Percentiles rank a stretch among this genome's conserved stretches.
phyloP scores from a whole-genome alignment of 495 filamentous ascomycete genomes.

The Talaromyces nanjingensis region DNA sequence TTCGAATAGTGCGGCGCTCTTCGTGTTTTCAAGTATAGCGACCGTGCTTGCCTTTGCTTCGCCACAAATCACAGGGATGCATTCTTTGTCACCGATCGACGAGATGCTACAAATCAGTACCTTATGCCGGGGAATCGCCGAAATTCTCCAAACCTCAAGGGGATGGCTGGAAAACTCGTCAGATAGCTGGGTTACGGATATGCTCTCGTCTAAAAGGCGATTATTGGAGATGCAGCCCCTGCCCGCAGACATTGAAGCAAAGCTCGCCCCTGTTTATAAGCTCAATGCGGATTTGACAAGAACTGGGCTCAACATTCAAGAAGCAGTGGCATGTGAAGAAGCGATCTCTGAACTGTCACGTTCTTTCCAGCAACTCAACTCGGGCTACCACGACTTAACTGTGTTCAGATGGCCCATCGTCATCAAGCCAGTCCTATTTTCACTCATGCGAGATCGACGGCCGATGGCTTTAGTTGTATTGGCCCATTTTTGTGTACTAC shows the following conservation, averaged over 20 bases:
- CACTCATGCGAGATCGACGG: conserved; percentile 6
- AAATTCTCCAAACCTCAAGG: conserved; percentile 7
- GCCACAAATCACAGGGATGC: conserved; percentile 2
- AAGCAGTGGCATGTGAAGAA: conserved; percentile 3
- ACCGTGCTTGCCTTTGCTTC: conserved; percentile 21
- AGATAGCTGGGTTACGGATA: conserved; percentile 6
- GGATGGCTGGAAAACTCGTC: conserved; percentile 2
- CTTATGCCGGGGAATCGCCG: conserved; percentile 10
- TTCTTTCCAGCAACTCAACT: conserved; percentile 2
- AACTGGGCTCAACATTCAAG: conserved; percentile 7
- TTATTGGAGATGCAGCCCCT: background rate
- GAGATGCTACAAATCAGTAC: conserved; percentile 9
- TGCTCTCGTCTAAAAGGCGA: background rate
- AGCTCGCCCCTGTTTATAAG: conserved; percentile 1
- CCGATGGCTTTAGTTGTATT: conserved; percentile 32
- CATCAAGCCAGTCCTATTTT: conserved; percentile 1
- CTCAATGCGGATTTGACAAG: conserved; percentile 8
- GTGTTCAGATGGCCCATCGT: conserved; percentile 8
- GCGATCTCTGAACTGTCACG: background rate
- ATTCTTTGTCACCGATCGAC: conserved; percentile 4
- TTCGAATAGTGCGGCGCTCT: conserved; percentile 43
- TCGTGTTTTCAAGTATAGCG: conserved; percentile 45
- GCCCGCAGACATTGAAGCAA: conserved; percentile 6
- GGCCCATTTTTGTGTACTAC: conserved; percentile 32
- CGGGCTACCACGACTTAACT: background rate